Base-by-base conservation (phyloP, 441 rosid species). In the Aquilaria agallochum region DNA sequence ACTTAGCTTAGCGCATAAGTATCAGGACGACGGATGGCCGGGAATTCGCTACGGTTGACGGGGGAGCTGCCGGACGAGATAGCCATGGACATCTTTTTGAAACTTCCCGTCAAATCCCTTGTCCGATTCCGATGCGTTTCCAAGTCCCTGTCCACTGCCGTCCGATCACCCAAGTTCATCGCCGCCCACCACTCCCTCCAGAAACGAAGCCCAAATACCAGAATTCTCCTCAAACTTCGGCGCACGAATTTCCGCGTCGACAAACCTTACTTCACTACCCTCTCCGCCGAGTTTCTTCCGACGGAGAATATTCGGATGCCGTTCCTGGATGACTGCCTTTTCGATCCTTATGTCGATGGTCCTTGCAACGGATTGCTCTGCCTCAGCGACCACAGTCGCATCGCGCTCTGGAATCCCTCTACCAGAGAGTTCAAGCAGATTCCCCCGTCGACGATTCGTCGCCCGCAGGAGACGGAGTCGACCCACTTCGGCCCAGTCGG, bases 341-440 rank as follows among this genome's bases (percentile, higher is more conserved):
- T 2, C 50, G 65, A 55, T 0, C 65, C 65, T 36, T 14, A 32
- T 3, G 56, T 61, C 8, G 12, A 14, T 7, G 65, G 65, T 50
- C 65, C 65, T 36, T 61, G 65, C 30, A 61, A 61, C 53, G 65
- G 65, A 6, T 50, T 61, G 5, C 32, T 61, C 2, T 50, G 33
- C 34, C 53, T 61, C 27, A 32, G 30, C 33, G 50, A 20, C 30
- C 2, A 2, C 42, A 55, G 9, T 61, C 40, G 42, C 13, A 20
- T 13, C 15, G 56, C 65, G 55, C 27, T 61, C 42, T 61, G 65
- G 65, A 61, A 61, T 34, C 56, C 65, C 13, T 61, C 65, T 9
- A 61, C 65, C 20, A 61, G 65, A 40, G 65, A 61, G 34, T 51
- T 61, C 42, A 61, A 61, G 30, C 20, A 3, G 14, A 55, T 61